Base-by-base conservation (phyloP, 1,284 basidiomycete genomes). In the Cryptococcus wingfieldii region DNA sequence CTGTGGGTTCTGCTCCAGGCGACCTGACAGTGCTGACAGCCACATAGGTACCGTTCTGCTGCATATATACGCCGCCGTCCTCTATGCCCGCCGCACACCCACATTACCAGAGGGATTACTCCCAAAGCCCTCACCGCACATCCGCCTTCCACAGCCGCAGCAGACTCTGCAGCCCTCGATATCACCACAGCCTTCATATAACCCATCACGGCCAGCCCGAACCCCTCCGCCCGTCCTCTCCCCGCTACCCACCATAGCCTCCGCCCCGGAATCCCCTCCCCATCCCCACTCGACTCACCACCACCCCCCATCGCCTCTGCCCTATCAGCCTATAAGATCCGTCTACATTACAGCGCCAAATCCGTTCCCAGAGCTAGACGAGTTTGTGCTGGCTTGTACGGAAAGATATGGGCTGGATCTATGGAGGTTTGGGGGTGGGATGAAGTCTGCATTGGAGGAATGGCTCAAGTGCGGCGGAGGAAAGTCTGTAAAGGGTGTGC, bases 261-360 rank as follows among this genome's bases (percentile, higher is more conserved):
- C 44, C 13, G 28, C 54, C 67, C 62, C 46, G 51, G 48, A 54
- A 55, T 46, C 25, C 25, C 23, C 46, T 9, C 42, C 44, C 38
- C 46, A 52, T 38, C 53, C 38, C 38, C 52, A 52, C 10, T 44
- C 54, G 25, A 63, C 63, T 50, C 48, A 54, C 41, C 55, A 54
- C 34, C 47, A 54, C 64, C 64, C 51, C 47, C 42, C 56, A 51
- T 46, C 38, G 18, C 28, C 50, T 16, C 50, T 50, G 37, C 63
- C 58, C 13, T 77, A 74, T 43, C 73, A 81, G n/a, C 81, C 83
- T 0, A 87, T 95, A 58, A 81, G 83, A 10, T 83, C 89, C 2
- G 80, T 98, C 53, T 96, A 97, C 78, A 93, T 98, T 58, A 88
- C 93, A 4, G 87, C 90, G 3, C 85, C 88, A 0, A 89, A 90